These are phyloP conservation scores for Aphanomyces astaci DNA, from an alignment of 352 stramenopile species.

Conservation along the genomic window DNA sequence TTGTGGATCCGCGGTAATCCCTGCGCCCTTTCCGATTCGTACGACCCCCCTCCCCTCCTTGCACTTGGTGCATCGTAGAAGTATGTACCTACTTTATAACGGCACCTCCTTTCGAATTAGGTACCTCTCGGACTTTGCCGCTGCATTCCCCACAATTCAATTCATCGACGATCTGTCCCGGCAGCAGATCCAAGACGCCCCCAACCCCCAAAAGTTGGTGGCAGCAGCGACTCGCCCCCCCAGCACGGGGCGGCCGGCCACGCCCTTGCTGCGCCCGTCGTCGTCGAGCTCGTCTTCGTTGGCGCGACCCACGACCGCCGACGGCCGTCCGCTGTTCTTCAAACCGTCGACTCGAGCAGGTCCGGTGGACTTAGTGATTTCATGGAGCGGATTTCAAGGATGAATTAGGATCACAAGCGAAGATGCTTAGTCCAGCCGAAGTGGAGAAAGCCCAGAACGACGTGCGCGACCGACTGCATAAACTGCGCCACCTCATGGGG, in stretches of 20 bases:
- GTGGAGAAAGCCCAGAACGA: slow-evolving; percentile 44
- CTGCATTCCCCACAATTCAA: slow-evolving; percentile 42
- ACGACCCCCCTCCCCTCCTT: too few relatives aligned
- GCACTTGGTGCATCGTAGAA: too few relatives aligned
- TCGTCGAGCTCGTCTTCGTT: background rate
- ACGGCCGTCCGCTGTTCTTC: slow-evolving; percentile 31
- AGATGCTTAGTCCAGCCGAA: slow-evolving; percentile 38
- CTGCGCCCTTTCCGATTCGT: slow-evolving; percentile 38
- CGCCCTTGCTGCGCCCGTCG: slow-evolving; percentile 3
- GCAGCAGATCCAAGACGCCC: slow-evolving; percentile 9
- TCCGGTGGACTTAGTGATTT: slow-evolving; percentile 38
- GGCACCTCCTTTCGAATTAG: too few relatives aligned
- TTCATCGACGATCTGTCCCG: slow-evolving; percentile 56
- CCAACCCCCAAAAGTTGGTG: slow-evolving; percentile 14
- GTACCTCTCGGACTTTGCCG: slow-evolving; percentile 47
- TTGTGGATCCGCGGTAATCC: slow-evolving; percentile 65
- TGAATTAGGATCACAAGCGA: slow-evolving; percentile 26
- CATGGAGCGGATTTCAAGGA: background rate
- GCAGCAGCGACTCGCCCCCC: background rate
- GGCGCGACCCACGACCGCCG: slow-evolving; percentile 18
- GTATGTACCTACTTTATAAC: too few relatives aligned
- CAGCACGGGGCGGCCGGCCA: background rate
- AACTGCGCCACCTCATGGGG: slow-evolving; percentile 46
- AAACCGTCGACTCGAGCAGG: slow-evolving; percentile 34
- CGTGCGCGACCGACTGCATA: slow-evolving; percentile 42